Evolutionary conservation across 2,329 filamentous ascomycete species (phyloP), one percentile per base, ranked within the genome.

Genomic region (Trichoderma sp.): DNA sequence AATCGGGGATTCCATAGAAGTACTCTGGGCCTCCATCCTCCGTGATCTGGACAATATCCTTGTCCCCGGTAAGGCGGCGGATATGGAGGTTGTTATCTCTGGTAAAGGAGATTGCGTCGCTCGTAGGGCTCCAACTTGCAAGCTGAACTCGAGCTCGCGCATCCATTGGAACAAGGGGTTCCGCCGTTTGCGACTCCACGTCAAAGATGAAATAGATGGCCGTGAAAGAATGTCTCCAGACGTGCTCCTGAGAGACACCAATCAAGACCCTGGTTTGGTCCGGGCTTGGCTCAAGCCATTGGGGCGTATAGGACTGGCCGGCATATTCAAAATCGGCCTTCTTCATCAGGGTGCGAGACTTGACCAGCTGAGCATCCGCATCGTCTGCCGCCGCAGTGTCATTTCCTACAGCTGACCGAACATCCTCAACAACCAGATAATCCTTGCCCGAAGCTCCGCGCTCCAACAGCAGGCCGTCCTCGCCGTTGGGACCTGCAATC

Each of bases 1-100:
- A 99, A 78, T 99, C 96, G 0, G 95, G 95, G 22, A 97, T 88
- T 19, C 95, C 95, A 74, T 99, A 97, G 79, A 99, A 99, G 69
- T 95, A 88, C 73, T 98, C 89, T 0, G 89, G 83, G 0, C 94
- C 92, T 13, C 96, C 95, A 76, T 99, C 94, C 64, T 84, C 88
- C 1, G 95, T 98, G 73, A 99, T 90, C 70, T 90, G 88, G 5
- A 86, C 84, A 5, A 92, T 85, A 17, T 84, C 80, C 22, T 87
- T 81, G 4, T 85, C 86, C 37, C 75, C 80, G 7, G 70, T 73
- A 13, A 87, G 72, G 4, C 88, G 88, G 61, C 95, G 89, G 53
- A 98, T 81, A 76, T 89, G 98, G 74, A 99, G 82, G 77, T 99
- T 97, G 80, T 99, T 98, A 70, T 93, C 86, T 71, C 90, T 85